A percentile compares a stretch with the other conserved stretches of the same genome.
These are phyloP conservation scores for Camellia japonica DNA, from an alignment of 148 eudicot species.

Conservation along the genomic window DNA sequence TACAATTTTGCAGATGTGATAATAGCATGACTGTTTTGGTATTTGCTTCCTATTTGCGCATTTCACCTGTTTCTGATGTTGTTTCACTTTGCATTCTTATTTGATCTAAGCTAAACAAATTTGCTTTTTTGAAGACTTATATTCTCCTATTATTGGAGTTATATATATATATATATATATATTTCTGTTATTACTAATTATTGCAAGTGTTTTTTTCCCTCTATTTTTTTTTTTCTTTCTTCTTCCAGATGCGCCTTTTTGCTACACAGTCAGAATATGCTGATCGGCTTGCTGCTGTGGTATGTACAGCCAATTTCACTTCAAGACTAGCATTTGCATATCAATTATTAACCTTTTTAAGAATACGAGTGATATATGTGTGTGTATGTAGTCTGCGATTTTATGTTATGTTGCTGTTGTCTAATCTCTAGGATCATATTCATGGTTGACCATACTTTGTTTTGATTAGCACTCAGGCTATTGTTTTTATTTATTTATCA, in stretches of 20 bases:
- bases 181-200: background rate
- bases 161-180: background rate
- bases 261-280: slow-evolving; percentile 82
- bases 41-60: background rate
- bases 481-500: background rate
- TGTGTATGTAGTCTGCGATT: background rate
- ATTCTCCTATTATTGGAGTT: background rate
- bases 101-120: background rate
- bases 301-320: slow-evolving; percentile 35
- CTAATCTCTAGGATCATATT: background rate
- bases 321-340: background rate
- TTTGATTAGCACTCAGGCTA: background rate
- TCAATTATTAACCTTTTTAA: background rate
- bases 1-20: background rate
- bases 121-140: background rate
- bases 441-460: background rate
- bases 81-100: background rate
- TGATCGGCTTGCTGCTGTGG: slow-evolving; percentile 86
- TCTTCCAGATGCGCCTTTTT: slow-evolving; percentile 76
- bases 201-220: background rate
- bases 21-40: background rate
- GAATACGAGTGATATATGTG: slow-evolving; percentile 6
- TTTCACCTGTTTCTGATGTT: background rate
- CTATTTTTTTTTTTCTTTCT: slow-evolving; percentile 13
- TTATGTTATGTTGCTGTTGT: background rate